Evolutionary conservation across 257 asterid species (phyloP).

Genomic region (Jacaranda mimosifolia): DNA sequence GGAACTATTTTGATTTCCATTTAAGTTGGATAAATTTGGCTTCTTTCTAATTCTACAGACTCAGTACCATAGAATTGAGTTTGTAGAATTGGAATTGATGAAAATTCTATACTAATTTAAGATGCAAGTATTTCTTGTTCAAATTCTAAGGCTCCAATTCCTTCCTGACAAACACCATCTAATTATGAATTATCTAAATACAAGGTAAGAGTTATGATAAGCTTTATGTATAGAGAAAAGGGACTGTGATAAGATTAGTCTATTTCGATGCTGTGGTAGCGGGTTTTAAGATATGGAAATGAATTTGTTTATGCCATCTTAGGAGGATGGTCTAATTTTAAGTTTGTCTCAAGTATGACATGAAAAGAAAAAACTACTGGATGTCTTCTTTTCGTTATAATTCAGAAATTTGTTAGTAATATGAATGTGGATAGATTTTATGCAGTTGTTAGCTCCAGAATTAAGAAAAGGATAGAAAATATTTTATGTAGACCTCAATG

Average conservation of each 20-base stretch:
- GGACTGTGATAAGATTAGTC: not conserved
- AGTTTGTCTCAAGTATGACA: constrained; percentile 2
- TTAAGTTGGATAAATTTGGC: not conserved
- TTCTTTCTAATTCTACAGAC: not conserved
- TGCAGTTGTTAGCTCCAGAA: not conserved
- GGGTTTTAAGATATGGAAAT: not conserved
- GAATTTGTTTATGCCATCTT: not conserved
- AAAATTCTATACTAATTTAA: not conserved
- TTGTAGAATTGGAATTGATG: not conserved
- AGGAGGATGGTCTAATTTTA: constrained; percentile 1
- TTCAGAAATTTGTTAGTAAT: not conserved
- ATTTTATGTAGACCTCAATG: constrained; percentile 25
- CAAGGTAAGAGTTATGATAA: constrained; percentile 3
- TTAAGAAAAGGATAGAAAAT: not conserved
- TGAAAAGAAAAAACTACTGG: not conserved
- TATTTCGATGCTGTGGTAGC: not conserved
- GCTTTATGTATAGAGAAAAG: not conserved
- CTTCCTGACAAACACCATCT: not conserved
- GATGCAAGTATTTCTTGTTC: not conserved
- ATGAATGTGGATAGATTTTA: constrained; percentile 8
- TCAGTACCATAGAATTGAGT: not conserved
- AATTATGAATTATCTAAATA: not conserved
- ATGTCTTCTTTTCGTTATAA: not conserved
- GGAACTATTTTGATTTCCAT: not conserved
- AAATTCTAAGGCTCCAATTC: not conserved